Base-by-base conservation (phyloP, 108 stramenopile species). In the Pseudonitzschia pungens region DNA sequence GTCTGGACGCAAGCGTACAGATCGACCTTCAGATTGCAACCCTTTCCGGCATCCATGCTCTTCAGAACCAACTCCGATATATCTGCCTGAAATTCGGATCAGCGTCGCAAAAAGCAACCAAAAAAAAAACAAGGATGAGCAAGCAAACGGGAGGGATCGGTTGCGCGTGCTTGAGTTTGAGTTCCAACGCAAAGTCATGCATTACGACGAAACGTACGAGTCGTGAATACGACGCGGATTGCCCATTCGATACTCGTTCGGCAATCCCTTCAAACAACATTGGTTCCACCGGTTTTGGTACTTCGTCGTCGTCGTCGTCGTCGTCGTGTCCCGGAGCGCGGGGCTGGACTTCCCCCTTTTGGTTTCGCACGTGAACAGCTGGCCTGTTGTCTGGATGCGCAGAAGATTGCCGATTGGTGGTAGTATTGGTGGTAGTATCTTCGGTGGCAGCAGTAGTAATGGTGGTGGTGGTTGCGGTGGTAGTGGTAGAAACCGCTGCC, bases 1-100 rank as follows among this genome's bases (percentile, higher is more conserved):
- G 89, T 84, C 65, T 89, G 57, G 12, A 89, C 88, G 14, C 85
- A 76, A 4, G 78, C 90, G 51, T 77, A 89, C 0, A 87, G 70
- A 66, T 87, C 81, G 27, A 84, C 69, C 11, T 51, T 54, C 29
- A 63, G 31, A 70, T 80, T 62, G 28, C 48, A 64, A 40, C 65
- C 55, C 36, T 64, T 73, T 53, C 51, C 20, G 68, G 57, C 40
- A 36, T 33, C 16, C 44, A 54, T 31, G 8, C 28, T 40, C 21
- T 12, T 18, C 4, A 21, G 68, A 67, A 74, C 31, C 55, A 59
- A 42, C 20, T 60, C 51, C 18, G n/a, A 29, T 16, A 59, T 18
- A 27, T 63, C 64, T 59, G 20, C 66, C 65, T 44, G 24, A 24
- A 29, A 67, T 24, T 55, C 2, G 26, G 10, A 55, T 55, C 64